These are phyloP conservation scores for Dillenia suffruticosa DNA, from an alignment of 164 flowering plant species.

Conservation along the genomic window DNA sequence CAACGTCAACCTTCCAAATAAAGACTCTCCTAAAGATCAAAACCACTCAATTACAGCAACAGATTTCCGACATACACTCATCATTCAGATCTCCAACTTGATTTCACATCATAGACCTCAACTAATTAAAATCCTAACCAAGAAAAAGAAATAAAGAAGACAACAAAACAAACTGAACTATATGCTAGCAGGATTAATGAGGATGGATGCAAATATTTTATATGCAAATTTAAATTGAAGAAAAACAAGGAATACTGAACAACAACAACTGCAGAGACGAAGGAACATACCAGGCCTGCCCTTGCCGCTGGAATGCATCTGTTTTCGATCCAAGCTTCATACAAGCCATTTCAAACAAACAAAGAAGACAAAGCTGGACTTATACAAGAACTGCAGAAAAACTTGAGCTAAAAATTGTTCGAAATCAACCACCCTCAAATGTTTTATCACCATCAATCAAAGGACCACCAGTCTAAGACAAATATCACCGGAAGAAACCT, in stretches of 20 bases:
- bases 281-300: constrained; percentile 80
- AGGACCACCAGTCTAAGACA: not conserved
- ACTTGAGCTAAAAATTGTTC: constrained; percentile 2
- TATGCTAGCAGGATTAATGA: no score
- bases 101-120: no score
- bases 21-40: no score
- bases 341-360: constrained; percentile 56
- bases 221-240: no score
- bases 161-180: no score
- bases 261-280: not conserved
- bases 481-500: constrained; percentile 2
- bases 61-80: no score
- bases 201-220: no score
- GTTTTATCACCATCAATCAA: constrained; percentile 3
- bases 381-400: constrained; percentile 4
- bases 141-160: no score
- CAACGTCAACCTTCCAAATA: no score
- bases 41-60: no score
- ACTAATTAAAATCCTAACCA: no score
- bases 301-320: constrained; percentile 81
- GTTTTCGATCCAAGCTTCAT: constrained; percentile 88
- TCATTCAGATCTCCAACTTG: no score
- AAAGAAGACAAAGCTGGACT: constrained; percentile 1
- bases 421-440: not conserved
- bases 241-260: not conserved